phyloP scores from a whole-genome alignment of 139 green algal species.

The Microglena sp. region DNA sequence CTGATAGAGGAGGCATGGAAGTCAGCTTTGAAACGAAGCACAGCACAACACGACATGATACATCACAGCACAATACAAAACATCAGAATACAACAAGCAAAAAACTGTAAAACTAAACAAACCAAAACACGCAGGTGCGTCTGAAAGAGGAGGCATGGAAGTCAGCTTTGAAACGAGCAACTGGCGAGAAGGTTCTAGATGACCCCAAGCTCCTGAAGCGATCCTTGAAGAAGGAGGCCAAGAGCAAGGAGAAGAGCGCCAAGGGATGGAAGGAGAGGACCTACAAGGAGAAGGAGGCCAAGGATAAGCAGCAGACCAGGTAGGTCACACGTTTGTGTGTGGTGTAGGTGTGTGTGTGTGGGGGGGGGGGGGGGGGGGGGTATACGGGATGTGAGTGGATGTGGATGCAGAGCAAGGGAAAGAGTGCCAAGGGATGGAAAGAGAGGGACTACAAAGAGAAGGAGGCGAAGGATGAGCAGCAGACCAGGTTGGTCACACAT shows the following conservation, averaged over 20 bases:
- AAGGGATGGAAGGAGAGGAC: conserved; percentile 59
- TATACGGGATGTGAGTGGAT: too few species aligned
- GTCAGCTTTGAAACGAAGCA: too few species aligned
- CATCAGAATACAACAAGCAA: background rate
- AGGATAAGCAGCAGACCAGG: conserved; percentile 59
- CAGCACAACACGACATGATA: too few species aligned
- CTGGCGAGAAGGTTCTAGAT: conserved; percentile 76
- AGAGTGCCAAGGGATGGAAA: conserved; percentile 55
- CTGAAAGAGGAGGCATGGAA: conserved; percentile 49
- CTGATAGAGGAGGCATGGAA: too few species aligned
- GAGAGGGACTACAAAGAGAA: conserved; percentile 45
- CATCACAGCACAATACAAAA: too few species aligned
- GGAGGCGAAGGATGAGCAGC: conserved; percentile 43
- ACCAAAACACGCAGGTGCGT: background rate
- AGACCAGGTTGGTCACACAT: conserved; percentile 72
- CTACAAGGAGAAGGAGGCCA: conserved; percentile 37
- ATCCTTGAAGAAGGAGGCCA: conserved; percentile 61
- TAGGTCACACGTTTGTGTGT: too few species aligned
- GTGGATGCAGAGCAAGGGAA: conserved; percentile 58
- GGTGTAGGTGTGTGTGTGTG: too few species aligned
- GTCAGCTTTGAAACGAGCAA: conserved; percentile 49
- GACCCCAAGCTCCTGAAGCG: conserved; percentile 72
- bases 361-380: too few species aligned
- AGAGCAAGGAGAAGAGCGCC: conserved; percentile 55
- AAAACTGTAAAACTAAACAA: background rate